Evolutionary conservation across 2,329 filamentous ascomycete genomes (phyloP).

Genomic region (Pseudocercospora pini-densiflorae): DNA sequence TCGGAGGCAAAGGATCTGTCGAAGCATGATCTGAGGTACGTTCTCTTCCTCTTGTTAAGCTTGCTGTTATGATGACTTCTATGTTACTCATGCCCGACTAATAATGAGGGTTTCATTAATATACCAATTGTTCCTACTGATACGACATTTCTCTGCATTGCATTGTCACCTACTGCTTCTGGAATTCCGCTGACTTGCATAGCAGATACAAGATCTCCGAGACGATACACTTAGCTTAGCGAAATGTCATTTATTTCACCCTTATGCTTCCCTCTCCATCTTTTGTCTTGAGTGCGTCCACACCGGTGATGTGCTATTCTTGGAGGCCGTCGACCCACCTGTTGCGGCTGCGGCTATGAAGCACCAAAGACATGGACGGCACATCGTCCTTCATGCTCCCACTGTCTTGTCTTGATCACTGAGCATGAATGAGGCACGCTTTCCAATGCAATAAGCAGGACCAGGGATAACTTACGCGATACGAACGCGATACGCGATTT

Average conservation of each 20-base stretch:
- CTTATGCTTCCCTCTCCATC: neutral
- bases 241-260: neutral
- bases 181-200: neutral
- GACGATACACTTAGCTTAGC: neutral
- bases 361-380: neutral
- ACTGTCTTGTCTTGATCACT: too few relatives aligned
- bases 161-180: neutral
- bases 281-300: neutral
- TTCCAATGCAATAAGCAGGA: neutral
- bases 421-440: neutral
- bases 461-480: neutral
- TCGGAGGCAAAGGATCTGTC: slow-evolving; percentile 14
- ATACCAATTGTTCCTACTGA: slow-evolving; percentile 38
- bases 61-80: slow-evolving; percentile 30
- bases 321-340: neutral
- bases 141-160: neutral
- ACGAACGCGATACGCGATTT: neutral
- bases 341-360: neutral
- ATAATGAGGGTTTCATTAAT: slow-evolving; percentile 31
- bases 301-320: neutral
- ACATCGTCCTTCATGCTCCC: too few relatives aligned
- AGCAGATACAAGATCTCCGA: neutral
- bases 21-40: slow-evolving; percentile 24
- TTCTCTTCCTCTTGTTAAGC: slow-evolving; percentile 3
- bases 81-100: slow-evolving; percentile 25